Percentiles rank a stretch among this genome's conserved stretches.
Evolutionary conservation across 2,329 filamentous ascomycete genomes (phyloP).

Genomic region (Stagonosporopsis vannaccii): DNA sequence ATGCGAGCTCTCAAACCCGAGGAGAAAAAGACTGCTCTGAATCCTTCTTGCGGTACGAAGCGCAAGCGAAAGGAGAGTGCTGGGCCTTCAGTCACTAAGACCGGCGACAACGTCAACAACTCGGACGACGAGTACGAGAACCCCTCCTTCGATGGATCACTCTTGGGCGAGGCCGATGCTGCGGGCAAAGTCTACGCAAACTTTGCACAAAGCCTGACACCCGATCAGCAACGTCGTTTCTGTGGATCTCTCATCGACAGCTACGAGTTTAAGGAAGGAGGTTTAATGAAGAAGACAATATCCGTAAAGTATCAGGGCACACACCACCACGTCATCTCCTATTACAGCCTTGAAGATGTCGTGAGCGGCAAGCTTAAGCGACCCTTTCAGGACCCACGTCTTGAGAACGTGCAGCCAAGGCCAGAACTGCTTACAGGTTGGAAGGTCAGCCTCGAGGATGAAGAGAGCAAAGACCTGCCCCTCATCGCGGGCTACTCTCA

Average conservation of each 20-base stretch:
- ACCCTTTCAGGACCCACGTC: slow-evolving; percentile 44
- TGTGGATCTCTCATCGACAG: slow-evolving; percentile 89
- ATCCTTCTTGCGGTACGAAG: slow-evolving; percentile 47
- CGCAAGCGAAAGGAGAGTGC: slow-evolving; percentile 47
- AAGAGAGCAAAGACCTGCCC: slow-evolving; percentile 47
- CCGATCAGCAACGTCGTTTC: slow-evolving; percentile 64
- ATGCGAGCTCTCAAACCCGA: slow-evolving; percentile 46
- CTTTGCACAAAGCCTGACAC: slow-evolving; percentile 50
- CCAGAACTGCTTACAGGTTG: slow-evolving; percentile 45
- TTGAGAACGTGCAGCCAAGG: slow-evolving; percentile 44
- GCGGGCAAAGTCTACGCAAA: slow-evolving; percentile 46
- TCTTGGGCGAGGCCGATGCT: slow-evolving; percentile 34
- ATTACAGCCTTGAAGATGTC: slow-evolving; percentile 86
- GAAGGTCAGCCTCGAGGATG: slow-evolving; percentile 49
- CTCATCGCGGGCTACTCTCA: slow-evolving; percentile 40
- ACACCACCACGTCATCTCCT: slow-evolving; percentile 85
- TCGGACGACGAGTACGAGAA: slow-evolving; percentile 47
- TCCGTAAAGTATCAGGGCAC: slow-evolving; percentile 77
- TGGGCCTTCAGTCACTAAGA: slow-evolving; percentile 36
- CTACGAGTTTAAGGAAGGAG: slow-evolving; percentile 83
- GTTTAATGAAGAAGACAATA: slow-evolving; percentile 92
- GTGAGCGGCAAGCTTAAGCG: slow-evolving; percentile 48
- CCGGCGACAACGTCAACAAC: slow-evolving; percentile 38
- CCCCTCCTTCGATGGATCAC: slow-evolving; percentile 28
- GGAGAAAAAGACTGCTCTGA: slow-evolving; percentile 47